phyloP scores from a whole-genome alignment of 208 protist species.

The Leishmania aethiopica region DNA sequence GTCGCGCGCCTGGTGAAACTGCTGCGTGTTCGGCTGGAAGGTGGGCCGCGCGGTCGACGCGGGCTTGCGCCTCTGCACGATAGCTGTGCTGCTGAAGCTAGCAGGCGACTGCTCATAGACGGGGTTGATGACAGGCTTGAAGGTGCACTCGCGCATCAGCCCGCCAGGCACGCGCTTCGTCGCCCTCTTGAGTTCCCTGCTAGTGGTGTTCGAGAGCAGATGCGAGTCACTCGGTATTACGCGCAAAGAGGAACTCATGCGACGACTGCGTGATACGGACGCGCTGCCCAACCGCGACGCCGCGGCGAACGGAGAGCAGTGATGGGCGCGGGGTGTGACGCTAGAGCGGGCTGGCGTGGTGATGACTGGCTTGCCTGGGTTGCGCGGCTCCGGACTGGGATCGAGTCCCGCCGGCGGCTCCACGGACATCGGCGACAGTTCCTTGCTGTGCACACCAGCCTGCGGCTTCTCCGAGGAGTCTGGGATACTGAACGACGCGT shows the following conservation, averaged over 20 bases:
- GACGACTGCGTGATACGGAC: neutral
- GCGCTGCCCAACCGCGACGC: neutral
- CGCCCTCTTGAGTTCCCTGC: constrained; percentile 25
- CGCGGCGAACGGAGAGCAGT: constrained; percentile 6
- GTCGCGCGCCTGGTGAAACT: constrained; percentile 26
- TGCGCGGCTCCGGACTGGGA: constrained; percentile 22
- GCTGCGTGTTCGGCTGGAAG: constrained; percentile 17
- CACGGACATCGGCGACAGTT: neutral
- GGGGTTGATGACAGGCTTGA: constrained; percentile 52
- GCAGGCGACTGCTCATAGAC: neutral
- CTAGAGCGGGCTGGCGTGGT: neutral
- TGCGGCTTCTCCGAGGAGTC: neutral
- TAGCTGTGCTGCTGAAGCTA: neutral
- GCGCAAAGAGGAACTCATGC: constrained; percentile 1
- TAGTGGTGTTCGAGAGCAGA: constrained; percentile 31
- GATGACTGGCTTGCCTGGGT: neutral
- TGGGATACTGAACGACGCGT: neutral
- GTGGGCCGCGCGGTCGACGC: neutral
- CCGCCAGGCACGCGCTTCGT: constrained; percentile 38
- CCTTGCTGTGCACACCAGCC: neutral
- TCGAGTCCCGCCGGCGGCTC: constrained; percentile 13
- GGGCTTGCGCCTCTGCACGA: neutral
- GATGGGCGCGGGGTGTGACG: constrained; percentile 7
- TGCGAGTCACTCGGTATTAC: constrained; percentile 28
- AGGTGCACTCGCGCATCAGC: constrained; percentile 60